phyloP scores from a whole-genome alignment of 352 stramenopile species.

The Phytophthora kernoviae region DNA sequence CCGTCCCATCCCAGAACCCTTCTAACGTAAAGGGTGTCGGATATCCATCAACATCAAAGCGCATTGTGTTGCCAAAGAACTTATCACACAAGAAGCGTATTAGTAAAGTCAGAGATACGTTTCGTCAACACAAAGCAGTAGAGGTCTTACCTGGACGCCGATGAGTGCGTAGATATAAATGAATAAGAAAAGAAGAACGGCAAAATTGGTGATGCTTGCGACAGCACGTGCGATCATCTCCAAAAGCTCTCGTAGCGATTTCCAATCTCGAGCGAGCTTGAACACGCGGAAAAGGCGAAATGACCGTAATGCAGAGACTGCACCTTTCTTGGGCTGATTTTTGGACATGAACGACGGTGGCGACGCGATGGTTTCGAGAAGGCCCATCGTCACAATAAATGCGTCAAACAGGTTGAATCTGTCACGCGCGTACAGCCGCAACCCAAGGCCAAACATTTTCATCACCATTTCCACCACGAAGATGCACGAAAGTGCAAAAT shows the following conservation, averaged over 20 bases:
- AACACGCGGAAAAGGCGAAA: conserved; percentile 94
- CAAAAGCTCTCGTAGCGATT: conserved; percentile 91
- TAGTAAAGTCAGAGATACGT: too few relatives aligned
- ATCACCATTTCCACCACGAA: conserved; percentile 81
- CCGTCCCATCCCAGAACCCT: conserved; percentile 66
- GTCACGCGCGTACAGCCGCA: conserved; percentile 73
- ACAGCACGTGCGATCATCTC: conserved; percentile 90
- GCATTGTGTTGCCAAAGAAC: conserved; percentile 95
- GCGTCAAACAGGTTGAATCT: conserved; percentile 88
- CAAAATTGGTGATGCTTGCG: conserved; percentile 95
- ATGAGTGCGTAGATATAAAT: conserved; percentile 95
- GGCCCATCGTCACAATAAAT: conserved; percentile 81
- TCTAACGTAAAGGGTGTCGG: conserved; percentile 45
- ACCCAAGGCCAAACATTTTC: conserved; percentile 86
- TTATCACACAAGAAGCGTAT: conserved; percentile 19
- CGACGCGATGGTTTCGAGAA: conserved; percentile 71
- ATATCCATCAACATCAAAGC: conserved; percentile 88
- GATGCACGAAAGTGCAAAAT: conserved; percentile 78
- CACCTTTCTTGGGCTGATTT: conserved; percentile 57
- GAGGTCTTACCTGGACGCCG: conserved; percentile 71
- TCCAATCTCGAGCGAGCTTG: conserved; percentile 94
- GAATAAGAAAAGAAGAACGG: conserved; percentile 94
- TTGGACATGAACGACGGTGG: conserved; percentile 76
- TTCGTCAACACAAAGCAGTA: not conserved
- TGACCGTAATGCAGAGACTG: conserved; percentile 84